Conservation (phyloP, 352 stramenopile genomes). For the Globisporangium echinulatum region DNA sequence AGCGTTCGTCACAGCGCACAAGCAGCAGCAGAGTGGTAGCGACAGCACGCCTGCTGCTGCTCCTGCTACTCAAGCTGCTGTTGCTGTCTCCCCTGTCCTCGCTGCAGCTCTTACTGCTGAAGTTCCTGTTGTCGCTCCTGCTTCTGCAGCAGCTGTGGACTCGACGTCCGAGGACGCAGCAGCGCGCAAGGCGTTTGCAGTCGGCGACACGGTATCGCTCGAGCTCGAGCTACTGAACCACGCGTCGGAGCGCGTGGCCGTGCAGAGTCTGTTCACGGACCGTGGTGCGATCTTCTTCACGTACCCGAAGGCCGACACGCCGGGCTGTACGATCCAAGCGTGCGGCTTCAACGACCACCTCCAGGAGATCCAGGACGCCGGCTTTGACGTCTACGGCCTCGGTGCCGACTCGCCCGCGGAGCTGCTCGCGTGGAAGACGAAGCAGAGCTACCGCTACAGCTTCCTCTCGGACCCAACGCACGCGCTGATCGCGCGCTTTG, state of each 20-base stretch:
- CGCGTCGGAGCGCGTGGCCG: slow-evolving; percentile 39
- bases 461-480: slow-evolving; percentile 80
- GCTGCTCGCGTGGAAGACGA: slow-evolving; percentile 70
- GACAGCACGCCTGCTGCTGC: not conserved
- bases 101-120: not conserved
- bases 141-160: slow-evolving; percentile 4
- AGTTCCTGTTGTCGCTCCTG: not conserved
- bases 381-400: slow-evolving; percentile 81
- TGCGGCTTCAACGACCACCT: slow-evolving; percentile 84
- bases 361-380: slow-evolving; percentile 59
- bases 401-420: slow-evolving; percentile 60
- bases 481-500: slow-evolving; percentile 71
- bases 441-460: slow-evolving; percentile 74
- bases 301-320: slow-evolving; percentile 83
- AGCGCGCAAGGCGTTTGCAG: slow-evolving; percentile 20
- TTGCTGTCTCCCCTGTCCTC: no score
- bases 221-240: slow-evolving; percentile 68
- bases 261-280: slow-evolving; percentile 71
- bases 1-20: slow-evolving; percentile 50
- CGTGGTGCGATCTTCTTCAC: slow-evolving; percentile 85
- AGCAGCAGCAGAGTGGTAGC: slow-evolving; percentile 19
- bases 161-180: slow-evolving; percentile 1
- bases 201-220: slow-evolving; percentile 44
- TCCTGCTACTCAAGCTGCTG: not conserved
- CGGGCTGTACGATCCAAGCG: slow-evolving; percentile 76